Evolutionary conservation across 148 eudicot genomes (phyloP).

Genomic region (Vaccinium corymbosum): DNA sequence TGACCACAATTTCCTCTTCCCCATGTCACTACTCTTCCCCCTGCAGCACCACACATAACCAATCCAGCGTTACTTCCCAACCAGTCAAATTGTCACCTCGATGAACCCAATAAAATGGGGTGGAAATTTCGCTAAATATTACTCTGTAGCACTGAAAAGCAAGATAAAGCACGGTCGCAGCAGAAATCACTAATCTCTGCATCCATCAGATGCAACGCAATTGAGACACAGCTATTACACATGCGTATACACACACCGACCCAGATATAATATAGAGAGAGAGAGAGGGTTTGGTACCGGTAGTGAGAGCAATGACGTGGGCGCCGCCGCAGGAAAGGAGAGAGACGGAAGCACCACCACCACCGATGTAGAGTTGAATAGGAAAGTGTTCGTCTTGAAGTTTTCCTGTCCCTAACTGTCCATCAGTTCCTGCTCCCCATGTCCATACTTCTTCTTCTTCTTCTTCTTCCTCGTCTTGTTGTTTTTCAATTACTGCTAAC

Average conservation of each 20-base stretch:
- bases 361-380: conserved; percentile 30
- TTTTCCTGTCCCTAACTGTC: conserved; percentile 63
- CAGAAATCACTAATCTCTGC: not conserved
- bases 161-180: not conserved
- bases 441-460: conserved; percentile 53
- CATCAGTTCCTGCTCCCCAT: conserved; percentile 99
- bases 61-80: not conserved
- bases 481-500: not conserved
- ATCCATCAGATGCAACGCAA: not conserved
- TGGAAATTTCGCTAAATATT: not conserved
- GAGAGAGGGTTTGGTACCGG: conserved; percentile 29
- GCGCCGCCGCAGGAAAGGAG: conserved; percentile 88
- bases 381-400: conserved; percentile 68
- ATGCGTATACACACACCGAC: not conserved
- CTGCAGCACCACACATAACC: conserved; percentile 32
- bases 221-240: not conserved
- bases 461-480: conserved; percentile 19
- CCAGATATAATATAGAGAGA: not conserved
- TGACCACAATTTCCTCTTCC: conserved; percentile 94
- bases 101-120: not conserved
- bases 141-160: not conserved
- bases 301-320: conserved; percentile 73
- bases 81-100: not conserved
- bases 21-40: conserved; percentile 78
- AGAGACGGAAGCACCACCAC: conserved; percentile 28